phyloP scores from a whole-genome alignment of 768 basidiomycete genomes.

The Podaxis carcinomalis region DNA sequence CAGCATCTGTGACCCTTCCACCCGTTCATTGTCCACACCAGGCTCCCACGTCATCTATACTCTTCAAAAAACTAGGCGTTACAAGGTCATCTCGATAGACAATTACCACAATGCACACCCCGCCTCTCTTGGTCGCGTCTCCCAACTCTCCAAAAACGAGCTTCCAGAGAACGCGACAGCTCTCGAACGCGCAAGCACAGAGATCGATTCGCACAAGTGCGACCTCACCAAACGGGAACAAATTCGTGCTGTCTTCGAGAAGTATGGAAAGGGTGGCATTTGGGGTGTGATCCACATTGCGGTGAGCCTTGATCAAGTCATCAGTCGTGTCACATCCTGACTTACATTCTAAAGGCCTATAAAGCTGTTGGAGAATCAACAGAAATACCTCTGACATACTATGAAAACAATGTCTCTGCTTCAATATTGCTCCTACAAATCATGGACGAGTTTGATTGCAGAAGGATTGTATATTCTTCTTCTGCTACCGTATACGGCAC shows the following conservation, averaged over 20 bases:
- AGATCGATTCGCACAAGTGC: constrained; percentile 63
- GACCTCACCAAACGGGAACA: constrained; percentile 75
- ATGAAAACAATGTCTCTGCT: constrained; percentile 89
- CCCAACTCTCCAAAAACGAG: constrained; percentile 72
- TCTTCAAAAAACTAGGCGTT: constrained; percentile 81
- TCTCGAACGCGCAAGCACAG: constrained; percentile 64
- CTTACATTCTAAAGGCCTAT: constrained; percentile 58
- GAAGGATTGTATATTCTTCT: constrained; percentile 92
- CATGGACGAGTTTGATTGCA: constrained; percentile 82
- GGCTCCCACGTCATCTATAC: constrained; percentile 93
- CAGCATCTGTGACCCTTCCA: not conserved
- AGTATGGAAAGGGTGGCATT: constrained; percentile 85
- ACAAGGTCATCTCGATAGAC: constrained; percentile 92
- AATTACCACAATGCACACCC: constrained; percentile 92
- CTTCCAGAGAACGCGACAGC: constrained; percentile 64
- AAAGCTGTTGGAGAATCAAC: constrained; percentile 98
- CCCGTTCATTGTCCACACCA: constrained; percentile 25
- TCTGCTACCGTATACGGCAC: constrained; percentile 98
- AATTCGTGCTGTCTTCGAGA: constrained; percentile 74
- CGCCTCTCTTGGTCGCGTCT: constrained; percentile 67
- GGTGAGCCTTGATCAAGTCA: constrained; percentile 39
- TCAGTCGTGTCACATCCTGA: not conserved
- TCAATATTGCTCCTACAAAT: constrained; percentile 82
- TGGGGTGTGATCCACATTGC: constrained; percentile 98
- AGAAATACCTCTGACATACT: constrained; percentile 90